Evolutionary conservation across 1,284 basidiomycete genomes (phyloP).

Genomic region (Binderoboletus segoi): DNA sequence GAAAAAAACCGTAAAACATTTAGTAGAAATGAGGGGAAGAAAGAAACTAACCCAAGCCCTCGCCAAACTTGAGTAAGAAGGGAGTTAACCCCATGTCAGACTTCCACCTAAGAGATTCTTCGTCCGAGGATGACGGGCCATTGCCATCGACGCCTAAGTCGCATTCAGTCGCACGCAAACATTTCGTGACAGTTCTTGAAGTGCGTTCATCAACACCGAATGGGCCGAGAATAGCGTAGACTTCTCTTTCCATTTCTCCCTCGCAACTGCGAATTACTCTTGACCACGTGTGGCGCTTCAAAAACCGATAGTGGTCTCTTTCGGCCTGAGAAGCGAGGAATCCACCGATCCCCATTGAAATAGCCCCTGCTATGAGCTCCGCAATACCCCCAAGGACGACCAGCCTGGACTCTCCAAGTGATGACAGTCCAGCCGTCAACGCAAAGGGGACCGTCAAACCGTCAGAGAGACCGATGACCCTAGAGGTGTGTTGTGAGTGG

Average conservation of each 20-base stretch:
- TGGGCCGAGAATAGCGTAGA: slow-evolving; percentile 83
- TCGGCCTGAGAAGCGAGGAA: slow-evolving; percentile 97
- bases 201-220: slow-evolving; percentile 86
- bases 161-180: slow-evolving; percentile 69
- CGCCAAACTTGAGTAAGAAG: slow-evolving; percentile 92
- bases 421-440: slow-evolving; percentile 86
- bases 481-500: slow-evolving; percentile 35
- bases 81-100: slow-evolving; percentile 82
- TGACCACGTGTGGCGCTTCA: slow-evolving; percentile 72
- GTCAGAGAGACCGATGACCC: slow-evolving; percentile 93
- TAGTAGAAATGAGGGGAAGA: background rate
- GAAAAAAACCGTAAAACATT: background rate
- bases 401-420: slow-evolving; percentile 83
- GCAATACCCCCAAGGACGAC: slow-evolving; percentile 92
- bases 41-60: slow-evolving; percentile 73
- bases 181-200: slow-evolving; percentile 78
- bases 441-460: slow-evolving; percentile 96
- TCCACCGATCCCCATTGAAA: slow-evolving; percentile 97
- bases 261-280: slow-evolving; percentile 86
- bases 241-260: slow-evolving; percentile 96
- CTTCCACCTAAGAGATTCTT: slow-evolving; percentile 64
- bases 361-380: slow-evolving; percentile 93
- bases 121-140: slow-evolving; percentile 38
- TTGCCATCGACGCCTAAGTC: slow-evolving; percentile 32
- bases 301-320: slow-evolving; percentile 90